These are phyloP conservation scores for Begonia peltatifolia DNA, from an alignment of 306 rosid species.

Conservation along the genomic window DNA sequence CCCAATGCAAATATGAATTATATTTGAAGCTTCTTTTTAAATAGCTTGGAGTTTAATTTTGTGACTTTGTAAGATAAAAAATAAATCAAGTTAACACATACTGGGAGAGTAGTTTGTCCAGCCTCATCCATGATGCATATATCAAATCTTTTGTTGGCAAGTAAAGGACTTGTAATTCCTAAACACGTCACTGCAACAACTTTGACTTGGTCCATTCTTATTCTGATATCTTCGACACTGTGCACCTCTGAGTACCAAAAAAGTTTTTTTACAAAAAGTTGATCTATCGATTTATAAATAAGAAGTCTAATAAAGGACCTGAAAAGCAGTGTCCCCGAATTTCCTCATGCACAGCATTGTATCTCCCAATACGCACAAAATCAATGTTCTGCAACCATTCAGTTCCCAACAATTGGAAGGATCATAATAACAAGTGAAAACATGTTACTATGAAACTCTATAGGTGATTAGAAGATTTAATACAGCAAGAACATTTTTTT, in stretches of 20 bases:
- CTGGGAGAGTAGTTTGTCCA: slow-evolving; percentile 94
- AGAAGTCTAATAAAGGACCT: slow-evolving; percentile 33
- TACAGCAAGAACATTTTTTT: not conserved
- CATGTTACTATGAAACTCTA: not conserved
- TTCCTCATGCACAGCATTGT: slow-evolving; percentile 66
- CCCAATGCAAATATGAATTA: too few species aligned
- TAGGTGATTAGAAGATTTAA: not conserved
- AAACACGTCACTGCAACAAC: slow-evolving; percentile 92
- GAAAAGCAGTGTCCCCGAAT: slow-evolving; percentile 68
- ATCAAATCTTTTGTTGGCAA: slow-evolving; percentile 63
- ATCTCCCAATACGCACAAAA: slow-evolving; percentile 83
- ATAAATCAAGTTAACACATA: slow-evolving; percentile 20
- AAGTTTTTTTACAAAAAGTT: slow-evolving; percentile 15
- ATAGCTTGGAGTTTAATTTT: not conserved
- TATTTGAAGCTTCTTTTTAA: too few species aligned
- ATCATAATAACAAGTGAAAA: slow-evolving; percentile 4
- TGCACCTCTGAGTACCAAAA: slow-evolving; percentile 28
- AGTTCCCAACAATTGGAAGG: slow-evolving; percentile 11
- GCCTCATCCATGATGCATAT: slow-evolving; percentile 99
- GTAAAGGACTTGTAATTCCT: slow-evolving; percentile 73
- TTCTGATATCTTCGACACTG: slow-evolving; percentile 53
- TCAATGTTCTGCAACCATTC: slow-evolving; percentile 49
- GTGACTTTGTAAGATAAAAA: not conserved
- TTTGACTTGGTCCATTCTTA: slow-evolving; percentile 66
- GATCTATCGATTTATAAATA: slow-evolving; percentile 9